Evolutionary conservation across 495 filamentous ascomycete genomes (phyloP).

Genomic region (Aspergillus funiculosus): DNA sequence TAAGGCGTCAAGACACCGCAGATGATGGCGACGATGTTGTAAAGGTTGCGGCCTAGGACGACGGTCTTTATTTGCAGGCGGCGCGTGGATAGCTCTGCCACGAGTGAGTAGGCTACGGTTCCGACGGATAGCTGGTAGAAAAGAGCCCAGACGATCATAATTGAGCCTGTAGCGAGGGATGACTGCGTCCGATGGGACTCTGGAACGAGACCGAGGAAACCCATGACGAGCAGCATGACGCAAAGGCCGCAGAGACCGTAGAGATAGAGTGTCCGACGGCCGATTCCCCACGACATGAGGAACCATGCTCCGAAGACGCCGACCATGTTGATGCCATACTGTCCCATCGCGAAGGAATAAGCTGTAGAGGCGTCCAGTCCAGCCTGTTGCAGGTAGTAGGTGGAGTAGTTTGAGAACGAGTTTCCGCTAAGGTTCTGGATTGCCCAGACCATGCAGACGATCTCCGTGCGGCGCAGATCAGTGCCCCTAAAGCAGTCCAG

Average conservation of each 20-base stretch:
- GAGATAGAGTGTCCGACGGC: conserved; percentile 66
- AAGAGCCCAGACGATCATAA: conserved; percentile 68
- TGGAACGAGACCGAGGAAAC: conserved; percentile 63
- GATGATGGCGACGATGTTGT: conserved; percentile 66
- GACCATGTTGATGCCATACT: conserved; percentile 69
- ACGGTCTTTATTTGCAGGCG: conserved; percentile 75
- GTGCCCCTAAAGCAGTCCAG: conserved; percentile 70
- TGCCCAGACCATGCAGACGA: conserved; percentile 74
- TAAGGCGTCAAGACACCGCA: conserved; percentile 66
- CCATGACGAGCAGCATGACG: conserved; percentile 63
- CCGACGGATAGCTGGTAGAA: conserved; percentile 73
- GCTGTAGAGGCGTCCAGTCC: conserved; percentile 54
- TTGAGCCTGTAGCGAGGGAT: conserved; percentile 61
- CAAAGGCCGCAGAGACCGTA: conserved; percentile 61
- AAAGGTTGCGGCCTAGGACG: conserved; percentile 62
- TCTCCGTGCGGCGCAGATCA: conserved; percentile 70
- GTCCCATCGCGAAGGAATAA: conserved; percentile 66
- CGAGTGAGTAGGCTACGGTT: conserved; percentile 72
- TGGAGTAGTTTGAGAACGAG: conserved; percentile 75
- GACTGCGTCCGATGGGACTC: conserved; percentile 46
- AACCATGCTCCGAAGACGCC: conserved; percentile 71
- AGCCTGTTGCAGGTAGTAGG: conserved; percentile 71
- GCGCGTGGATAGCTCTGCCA: conserved; percentile 66
- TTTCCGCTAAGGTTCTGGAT: conserved; percentile 78
- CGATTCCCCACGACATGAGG: conserved; percentile 61